phyloP scores from a whole-genome alignment of 2,329 filamentous ascomycete genomes.

The Pseudogymnoascus sp. region DNA sequence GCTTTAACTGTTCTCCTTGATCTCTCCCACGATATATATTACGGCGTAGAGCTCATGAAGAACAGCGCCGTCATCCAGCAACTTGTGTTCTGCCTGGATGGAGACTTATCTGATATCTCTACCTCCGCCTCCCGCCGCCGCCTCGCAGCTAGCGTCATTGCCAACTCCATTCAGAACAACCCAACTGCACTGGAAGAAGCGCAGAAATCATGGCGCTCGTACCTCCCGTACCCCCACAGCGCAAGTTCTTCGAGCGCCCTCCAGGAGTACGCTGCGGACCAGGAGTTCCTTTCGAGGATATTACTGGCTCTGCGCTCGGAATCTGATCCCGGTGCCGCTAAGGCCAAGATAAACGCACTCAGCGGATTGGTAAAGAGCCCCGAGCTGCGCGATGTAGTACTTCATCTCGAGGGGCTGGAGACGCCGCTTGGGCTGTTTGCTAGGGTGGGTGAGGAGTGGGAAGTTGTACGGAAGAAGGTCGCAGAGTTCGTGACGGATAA shows the following conservation, averaged over 20 bases:
- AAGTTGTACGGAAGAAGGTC: slow-evolving; percentile 44
- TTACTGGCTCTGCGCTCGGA: slow-evolving; percentile 14
- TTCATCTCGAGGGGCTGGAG: slow-evolving; percentile 46
- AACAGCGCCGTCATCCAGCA: slow-evolving; percentile 45
- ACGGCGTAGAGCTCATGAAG: slow-evolving; percentile 55
- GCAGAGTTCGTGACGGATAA: slow-evolving; percentile 55
- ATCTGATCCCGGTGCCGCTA: slow-evolving; percentile 24
- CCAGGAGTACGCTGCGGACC: slow-evolving; percentile 3
- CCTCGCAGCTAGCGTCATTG: slow-evolving; percentile 50
- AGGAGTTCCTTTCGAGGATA: background rate
- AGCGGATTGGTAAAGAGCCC: slow-evolving; percentile 50
- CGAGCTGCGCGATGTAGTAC: slow-evolving; percentile 47
- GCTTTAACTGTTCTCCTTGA: slow-evolving; percentile 52
- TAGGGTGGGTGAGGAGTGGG: slow-evolving; percentile 42
- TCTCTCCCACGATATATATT: slow-evolving; percentile 62
- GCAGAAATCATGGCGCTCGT: slow-evolving; percentile 38
- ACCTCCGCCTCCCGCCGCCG: slow-evolving; percentile 28
- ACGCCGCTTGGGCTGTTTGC: slow-evolving; percentile 47
- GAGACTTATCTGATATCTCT: slow-evolving; percentile 3
- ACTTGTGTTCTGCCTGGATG: slow-evolving; percentile 50
- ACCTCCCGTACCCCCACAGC: slow-evolving; percentile 22
- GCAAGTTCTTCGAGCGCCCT: background rate
- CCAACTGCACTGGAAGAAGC: slow-evolving; percentile 50
- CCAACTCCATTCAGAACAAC: slow-evolving; percentile 58
- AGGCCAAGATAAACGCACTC: slow-evolving; percentile 41